Conservation (phyloP, 75 land plant genomes). For the Azolla pinnata region DNA sequence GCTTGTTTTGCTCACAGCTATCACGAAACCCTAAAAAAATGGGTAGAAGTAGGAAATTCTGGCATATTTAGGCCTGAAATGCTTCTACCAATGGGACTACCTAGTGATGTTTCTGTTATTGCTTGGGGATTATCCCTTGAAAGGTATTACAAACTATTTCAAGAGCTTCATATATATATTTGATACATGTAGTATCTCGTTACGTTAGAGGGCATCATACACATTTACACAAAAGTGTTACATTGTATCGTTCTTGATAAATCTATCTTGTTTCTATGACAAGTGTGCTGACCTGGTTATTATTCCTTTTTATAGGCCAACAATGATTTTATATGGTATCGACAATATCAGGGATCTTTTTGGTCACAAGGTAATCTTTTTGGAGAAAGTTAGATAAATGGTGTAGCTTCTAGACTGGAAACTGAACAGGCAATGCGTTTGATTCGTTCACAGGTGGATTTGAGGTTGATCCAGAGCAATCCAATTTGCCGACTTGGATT, state of each 20-base stretch:
- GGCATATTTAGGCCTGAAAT: constrained; percentile 98
- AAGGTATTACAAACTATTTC: constrained; percentile 35
- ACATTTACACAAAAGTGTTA: neutral
- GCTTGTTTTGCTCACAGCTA: neutral
- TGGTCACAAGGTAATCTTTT: constrained; percentile 71
- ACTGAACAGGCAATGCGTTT: neutral
- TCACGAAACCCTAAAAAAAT: constrained; percentile 66
- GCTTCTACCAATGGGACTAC: constrained; percentile 94
- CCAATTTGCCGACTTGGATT: constrained; percentile 88
- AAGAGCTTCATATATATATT: neutral
- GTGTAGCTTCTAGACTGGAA: neutral
- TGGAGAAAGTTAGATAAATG: neutral
- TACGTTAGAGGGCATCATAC: neutral
- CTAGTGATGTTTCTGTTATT: constrained; percentile 85
- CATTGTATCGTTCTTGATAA: neutral
- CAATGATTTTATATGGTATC: constrained; percentile 86
- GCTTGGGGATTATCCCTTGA: constrained; percentile 99
- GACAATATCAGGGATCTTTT: constrained; percentile 96
- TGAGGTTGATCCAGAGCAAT: constrained; percentile 64
- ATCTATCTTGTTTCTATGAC: neutral
- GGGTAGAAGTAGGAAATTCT: constrained; percentile 98
- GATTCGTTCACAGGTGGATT: constrained; percentile 59
- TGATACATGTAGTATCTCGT: neutral
- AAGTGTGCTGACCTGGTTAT: neutral
- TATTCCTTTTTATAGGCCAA: constrained; percentile 54